These are phyloP conservation scores for Paspalum vaginatum DNA, from an alignment of 176 grass and related monocot species.

Conservation along the genomic window DNA sequence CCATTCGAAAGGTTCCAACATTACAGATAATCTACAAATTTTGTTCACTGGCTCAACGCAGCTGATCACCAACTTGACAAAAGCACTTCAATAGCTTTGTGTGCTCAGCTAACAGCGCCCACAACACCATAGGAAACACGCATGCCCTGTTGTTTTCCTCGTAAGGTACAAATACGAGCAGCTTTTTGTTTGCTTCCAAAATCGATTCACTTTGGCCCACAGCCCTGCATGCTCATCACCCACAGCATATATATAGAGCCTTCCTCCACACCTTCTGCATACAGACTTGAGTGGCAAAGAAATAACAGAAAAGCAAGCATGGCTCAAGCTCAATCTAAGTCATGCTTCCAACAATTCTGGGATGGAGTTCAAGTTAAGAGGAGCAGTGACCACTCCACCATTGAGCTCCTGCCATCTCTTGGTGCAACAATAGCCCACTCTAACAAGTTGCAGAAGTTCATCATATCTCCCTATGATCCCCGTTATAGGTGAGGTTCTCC, in stretches of 20 bases:
- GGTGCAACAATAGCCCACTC: constrained; percentile 76
- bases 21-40: neutral
- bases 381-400: constrained; percentile 49
- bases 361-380: constrained; percentile 52
- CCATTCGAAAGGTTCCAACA: constrained; percentile 1
- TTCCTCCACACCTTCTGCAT: constrained; percentile 37
- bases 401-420: constrained; percentile 80
- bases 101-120: constrained; percentile 8
- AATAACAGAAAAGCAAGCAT: constrained; percentile 45
- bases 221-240: constrained; percentile 30
- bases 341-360: constrained; percentile 46
- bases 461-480: constrained; percentile 78
- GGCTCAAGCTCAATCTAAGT: constrained; percentile 51
- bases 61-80: constrained; percentile 11
- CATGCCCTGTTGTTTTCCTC: constrained; percentile 44
- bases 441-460: constrained; percentile 67
- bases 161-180: constrained; percentile 44
- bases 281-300: constrained; percentile 32
- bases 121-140: constrained; percentile 16
- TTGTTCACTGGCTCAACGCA: neutral
- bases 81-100: constrained; percentile 14
- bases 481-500: constrained; percentile 68
- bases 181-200: constrained; percentile 41
- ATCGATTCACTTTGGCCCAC: constrained; percentile 38
- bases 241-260: constrained; percentile 49